phyloP scores from a whole-genome alignment of 305 asterid species.

The Petunia hybrid region DNA sequence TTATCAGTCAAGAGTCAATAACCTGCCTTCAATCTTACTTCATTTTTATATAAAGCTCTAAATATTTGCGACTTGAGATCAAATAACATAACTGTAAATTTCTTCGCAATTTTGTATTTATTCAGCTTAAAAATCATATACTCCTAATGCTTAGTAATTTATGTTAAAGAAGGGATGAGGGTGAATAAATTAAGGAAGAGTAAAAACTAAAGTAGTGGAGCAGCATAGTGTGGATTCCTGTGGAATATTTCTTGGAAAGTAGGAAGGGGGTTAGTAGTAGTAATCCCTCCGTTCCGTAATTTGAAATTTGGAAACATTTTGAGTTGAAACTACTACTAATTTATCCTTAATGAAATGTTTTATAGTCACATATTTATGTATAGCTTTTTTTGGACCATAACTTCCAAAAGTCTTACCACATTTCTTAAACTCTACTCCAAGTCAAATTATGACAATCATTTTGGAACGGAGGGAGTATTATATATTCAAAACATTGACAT shows the following conservation, averaged over 20 bases:
- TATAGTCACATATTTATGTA: too few species aligned
- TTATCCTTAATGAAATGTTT: too few species aligned
- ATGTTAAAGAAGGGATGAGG: not conserved
- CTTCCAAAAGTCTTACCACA: too few species aligned
- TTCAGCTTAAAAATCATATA: slow-evolving; percentile 11
- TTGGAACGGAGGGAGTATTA: too few species aligned
- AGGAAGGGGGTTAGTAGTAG: not conserved
- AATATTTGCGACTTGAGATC: too few species aligned
- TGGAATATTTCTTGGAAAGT: slow-evolving; percentile 5
- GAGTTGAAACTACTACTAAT: too few species aligned
- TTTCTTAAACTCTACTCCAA: too few species aligned
- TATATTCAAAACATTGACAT: slow-evolving; percentile 35
- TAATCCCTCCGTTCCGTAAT: not conserved
- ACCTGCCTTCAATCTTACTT: slow-evolving; percentile 43
- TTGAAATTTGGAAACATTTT: too few species aligned
- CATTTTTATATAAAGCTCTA: not conserved
- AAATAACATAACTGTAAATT: slow-evolving; percentile 26
- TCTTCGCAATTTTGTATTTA: not conserved
- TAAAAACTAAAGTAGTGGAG: not conserved
- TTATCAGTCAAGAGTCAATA: slow-evolving; percentile 37
- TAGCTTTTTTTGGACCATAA: too few species aligned
- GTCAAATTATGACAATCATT: too few species aligned
- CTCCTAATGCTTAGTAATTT: not conserved
- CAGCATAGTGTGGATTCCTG: not conserved
- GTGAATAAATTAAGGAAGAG: not conserved